Base-by-base conservation (phyloP, 148 eudicot species). In the Vaccinium myrtillus region DNA sequence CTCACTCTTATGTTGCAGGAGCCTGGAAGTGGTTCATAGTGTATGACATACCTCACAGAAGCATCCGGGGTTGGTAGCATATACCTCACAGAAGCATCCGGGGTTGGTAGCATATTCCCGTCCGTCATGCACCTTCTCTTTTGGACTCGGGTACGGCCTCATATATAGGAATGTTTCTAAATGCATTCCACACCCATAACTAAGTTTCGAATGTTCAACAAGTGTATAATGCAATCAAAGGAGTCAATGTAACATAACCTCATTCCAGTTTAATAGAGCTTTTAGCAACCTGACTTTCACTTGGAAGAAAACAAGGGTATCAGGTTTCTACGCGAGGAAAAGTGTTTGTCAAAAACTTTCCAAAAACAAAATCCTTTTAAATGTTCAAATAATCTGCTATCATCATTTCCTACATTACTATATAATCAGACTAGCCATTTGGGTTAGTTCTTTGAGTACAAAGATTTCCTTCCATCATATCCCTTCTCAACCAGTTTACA, bases 401-500 rank as follows among this genome's bases (percentile, higher is more conserved):
- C 32, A 1, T 8, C 36, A 67, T 67, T 12, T 67, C 36, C 73
- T 25, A 36, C 73, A 11, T 25, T 2, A 25, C 36, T 4, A 14
- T 25, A 25, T 11, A 36, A 73, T 36, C 10, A 7, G 12, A 75
- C 25, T 2, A 3, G 25, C 49, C 54, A 36, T 75, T 73, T 77
- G 80, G 13, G 56, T 50, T 75, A 18, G 32, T 12, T 16, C 14
- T 50, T 48, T 23, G 32, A 77, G 58, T 77, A 23, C 58, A n/a
- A 5, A 21, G 25, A 76, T 76, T 54, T 75, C 54, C 5, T 74
- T 18, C 77, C 39, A 74, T 39, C 23, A 74, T 36, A 36, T 74
- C 49, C 12, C 75, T 10, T 75, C 65, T 80, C 21, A 82, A 53
- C 78, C 84, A 75, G 81, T 49, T 75, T 86, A 88, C 70, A 65